Evolutionary conservation across 768 basidiomycete species (phyloP).

Genomic region (Amanita inopinata): DNA sequence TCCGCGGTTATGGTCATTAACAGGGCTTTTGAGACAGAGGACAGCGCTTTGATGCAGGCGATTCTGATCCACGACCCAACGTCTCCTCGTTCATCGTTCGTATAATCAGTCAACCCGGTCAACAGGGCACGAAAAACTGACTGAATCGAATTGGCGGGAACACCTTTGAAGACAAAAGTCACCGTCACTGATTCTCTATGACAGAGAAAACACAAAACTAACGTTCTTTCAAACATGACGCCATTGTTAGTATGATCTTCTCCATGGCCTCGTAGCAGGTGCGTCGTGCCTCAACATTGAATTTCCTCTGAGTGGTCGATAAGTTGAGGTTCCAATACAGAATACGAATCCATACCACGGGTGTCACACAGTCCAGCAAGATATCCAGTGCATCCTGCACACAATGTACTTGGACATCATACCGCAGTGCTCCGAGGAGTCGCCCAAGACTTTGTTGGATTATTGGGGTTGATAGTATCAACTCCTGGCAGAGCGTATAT

Average conservation of each 20-base stretch:
- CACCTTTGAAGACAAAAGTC: conserved; percentile 24
- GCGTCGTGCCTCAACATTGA: conserved; percentile 29
- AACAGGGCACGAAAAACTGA: conserved; percentile 47
- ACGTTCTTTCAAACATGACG: conserved; percentile 36
- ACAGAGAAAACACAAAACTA: conserved; percentile 17
- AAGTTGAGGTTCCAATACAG: neutral
- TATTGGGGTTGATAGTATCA: conserved; percentile 36
- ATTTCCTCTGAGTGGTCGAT: conserved; percentile 1
- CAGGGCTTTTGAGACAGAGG: conserved; percentile 41
- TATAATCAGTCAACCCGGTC: conserved; percentile 83
- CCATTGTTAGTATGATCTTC: conserved; percentile 35
- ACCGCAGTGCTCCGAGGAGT: conserved; percentile 61
- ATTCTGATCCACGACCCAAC: conserved; percentile 94
- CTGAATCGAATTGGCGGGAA: conserved; percentile 35
- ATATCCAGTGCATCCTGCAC: conserved; percentile 45
- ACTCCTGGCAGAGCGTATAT: conserved; percentile 55
- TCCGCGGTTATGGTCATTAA: conserved; percentile 33
- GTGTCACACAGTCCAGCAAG: conserved; percentile 50
- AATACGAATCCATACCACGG: conserved; percentile 33
- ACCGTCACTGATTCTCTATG: too few relatives aligned
- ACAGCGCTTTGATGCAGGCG: conserved; percentile 60
- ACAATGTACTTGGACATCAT: conserved; percentile 42
- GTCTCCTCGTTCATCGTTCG: conserved; percentile 90
- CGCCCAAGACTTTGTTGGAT: conserved; percentile 69
- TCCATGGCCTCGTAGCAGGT: conserved; percentile 37